Conservation (phyloP, 306 rosid genomes). For the Parietaria judaica region DNA sequence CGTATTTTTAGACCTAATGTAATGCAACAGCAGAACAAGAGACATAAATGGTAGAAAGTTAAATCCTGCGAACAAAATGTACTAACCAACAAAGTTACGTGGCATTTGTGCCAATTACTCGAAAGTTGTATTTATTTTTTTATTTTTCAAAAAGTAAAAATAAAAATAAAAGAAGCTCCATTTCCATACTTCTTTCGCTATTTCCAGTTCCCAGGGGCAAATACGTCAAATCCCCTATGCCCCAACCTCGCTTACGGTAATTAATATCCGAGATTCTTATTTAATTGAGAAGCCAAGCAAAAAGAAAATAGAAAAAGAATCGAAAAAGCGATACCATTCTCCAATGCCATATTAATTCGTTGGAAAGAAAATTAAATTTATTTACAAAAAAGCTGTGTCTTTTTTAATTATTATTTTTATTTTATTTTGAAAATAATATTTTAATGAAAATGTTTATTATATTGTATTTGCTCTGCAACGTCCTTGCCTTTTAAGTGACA, state of each 20-base stretch:
- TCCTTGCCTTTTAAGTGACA: constrained; percentile 45
- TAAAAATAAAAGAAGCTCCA: background rate
- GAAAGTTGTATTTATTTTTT: too few relatives aligned
- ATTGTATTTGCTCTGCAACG: constrained; percentile 13
- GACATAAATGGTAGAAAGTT: too few relatives aligned
- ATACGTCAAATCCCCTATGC: background rate
- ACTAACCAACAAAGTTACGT: too few relatives aligned
- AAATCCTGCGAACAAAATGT: too few relatives aligned
- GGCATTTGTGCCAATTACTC: too few relatives aligned
- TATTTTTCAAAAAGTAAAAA: background rate
- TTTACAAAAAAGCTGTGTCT: background rate
- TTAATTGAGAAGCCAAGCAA: background rate
- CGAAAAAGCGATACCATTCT: background rate
- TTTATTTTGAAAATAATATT: background rate
- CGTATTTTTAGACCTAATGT: too few relatives aligned
- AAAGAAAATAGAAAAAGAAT: background rate
- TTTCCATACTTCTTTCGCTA: background rate
- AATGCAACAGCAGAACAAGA: too few relatives aligned
- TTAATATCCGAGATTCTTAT: background rate
- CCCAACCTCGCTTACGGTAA: background rate
- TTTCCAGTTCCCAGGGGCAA: background rate
- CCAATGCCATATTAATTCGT: background rate
- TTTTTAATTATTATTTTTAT: background rate
- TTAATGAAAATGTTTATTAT: too few relatives aligned
- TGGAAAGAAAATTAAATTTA: background rate